Evolutionary conservation across 352 stramenopile genomes (phyloP), one percentile per base, ranked within the genome.

Genomic region (Globisporangium barbulae): DNA sequence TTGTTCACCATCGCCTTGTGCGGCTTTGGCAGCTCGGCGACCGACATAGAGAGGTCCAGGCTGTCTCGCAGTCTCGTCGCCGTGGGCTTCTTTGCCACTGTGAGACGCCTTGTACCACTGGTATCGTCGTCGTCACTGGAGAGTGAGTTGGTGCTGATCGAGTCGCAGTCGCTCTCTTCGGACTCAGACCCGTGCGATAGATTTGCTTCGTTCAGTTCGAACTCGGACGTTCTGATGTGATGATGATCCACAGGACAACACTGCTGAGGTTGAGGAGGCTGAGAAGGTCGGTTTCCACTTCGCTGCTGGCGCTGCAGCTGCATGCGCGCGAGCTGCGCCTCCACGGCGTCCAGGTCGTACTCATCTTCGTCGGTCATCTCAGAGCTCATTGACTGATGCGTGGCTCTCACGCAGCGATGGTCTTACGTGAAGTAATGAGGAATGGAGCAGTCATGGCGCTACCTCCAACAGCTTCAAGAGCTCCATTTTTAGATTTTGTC

Each of bases 21-120:
- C 28, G 50, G 28, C 19, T 19, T 28, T n/a, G 37, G n/a, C 28
- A 68, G 25, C 30, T 71, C 61, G 1, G 58, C 63, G 17, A 75
- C 45, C 22, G 68, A 74, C 65, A 82, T 71, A 1, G 77, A 90
- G 31, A 90, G 61, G 31, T 90, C 79, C 17, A 90, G 69, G 42
- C 81, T 90, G 53, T 89, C 81, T 57, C 57, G 66, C 3, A 88
- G 64, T 52, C 64, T 30, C 9, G 44, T 49, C n/a, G n/a, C n/a
- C n/a, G n/a, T n/a, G n/a, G n/a, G n/a, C n/a, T n/a, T n/a, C n/a
- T 25, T 73, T 12, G 35, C 1, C 19, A 17, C 54, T 33, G 2
- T 56, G 21, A 31, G n/a, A 2, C 21, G 45, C 15, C 45, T 28
- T 59, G 5, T 9, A 28, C 2, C 13, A 15, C 30, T 37, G 21